Percentiles rank a stretch among this genome's conserved stretches.
Evolutionary conservation across 768 basidiomycete species (phyloP).

Genomic region (Boletus edulis): DNA sequence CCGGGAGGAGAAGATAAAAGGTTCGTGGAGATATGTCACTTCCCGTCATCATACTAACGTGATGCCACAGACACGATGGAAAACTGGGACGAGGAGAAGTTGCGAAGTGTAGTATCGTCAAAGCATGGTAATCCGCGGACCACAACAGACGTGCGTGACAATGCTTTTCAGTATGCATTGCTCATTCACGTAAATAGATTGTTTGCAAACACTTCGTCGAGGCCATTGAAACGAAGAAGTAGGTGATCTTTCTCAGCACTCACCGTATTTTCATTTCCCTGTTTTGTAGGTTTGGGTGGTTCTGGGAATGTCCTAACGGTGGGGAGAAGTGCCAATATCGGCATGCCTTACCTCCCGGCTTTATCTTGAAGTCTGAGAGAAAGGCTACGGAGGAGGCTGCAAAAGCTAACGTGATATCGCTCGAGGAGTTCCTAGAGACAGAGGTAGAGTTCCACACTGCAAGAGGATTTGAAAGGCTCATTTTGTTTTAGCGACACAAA

Average conservation of each 20-base stretch:
- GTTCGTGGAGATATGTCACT: conserved; percentile 38
- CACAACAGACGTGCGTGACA: conserved; percentile 73
- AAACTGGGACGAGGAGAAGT: conserved; percentile 93
- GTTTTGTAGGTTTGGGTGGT: conserved; percentile 75
- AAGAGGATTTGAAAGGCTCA: not conserved
- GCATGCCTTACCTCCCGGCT: conserved; percentile 94
- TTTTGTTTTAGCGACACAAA: conserved; percentile 77
- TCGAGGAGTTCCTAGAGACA: conserved; percentile 97
- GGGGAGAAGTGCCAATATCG: conserved; percentile 90
- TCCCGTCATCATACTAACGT: not conserved
- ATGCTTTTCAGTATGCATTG: not conserved
- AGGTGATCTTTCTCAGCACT: conserved; percentile 6
- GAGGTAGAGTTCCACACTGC: conserved; percentile 59
- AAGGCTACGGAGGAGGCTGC: conserved; percentile 91
- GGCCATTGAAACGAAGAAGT: conserved; percentile 91
- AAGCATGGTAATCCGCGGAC: conserved; percentile 91
- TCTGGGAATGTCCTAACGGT: conserved; percentile 88
- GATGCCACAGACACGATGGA: conserved; percentile 86
- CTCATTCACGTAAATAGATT: conserved; percentile 52
- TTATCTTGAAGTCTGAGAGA: conserved; percentile 90
- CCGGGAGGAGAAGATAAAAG: conserved; percentile 75
- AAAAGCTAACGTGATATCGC: conserved; percentile 82
- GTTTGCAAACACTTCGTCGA: conserved; percentile 98
- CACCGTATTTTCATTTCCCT: not conserved
- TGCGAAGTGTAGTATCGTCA: conserved; percentile 80